A percentile compares a stretch with the other conserved stretches of the same genome.
These are phyloP conservation scores for Kodamaea arcana DNA, from an alignment of 1,139 yeast species.

Conservation along the genomic window DNA sequence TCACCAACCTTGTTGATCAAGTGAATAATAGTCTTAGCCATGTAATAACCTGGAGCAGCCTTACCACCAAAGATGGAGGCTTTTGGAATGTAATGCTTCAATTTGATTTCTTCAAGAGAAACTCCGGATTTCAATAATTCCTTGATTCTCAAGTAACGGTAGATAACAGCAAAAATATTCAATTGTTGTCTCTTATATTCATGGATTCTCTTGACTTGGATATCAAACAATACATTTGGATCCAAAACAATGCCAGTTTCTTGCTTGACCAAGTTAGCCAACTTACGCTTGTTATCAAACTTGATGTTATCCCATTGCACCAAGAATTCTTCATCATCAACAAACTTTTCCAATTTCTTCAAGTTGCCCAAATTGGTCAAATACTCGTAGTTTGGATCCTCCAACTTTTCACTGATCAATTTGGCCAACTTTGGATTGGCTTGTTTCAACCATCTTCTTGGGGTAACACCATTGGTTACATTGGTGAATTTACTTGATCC, in stretches of 20 bases:
- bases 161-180: constrained; percentile 84
- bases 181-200: constrained; percentile 95
- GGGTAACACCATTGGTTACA: constrained; percentile 94
- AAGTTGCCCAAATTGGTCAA: constrained; percentile 66
- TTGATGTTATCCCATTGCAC: constrained; percentile 70
- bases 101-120: constrained; percentile 54
- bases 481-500: constrained; percentile 84
- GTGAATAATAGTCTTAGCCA: constrained; percentile 89
- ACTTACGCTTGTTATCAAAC: constrained; percentile 60
- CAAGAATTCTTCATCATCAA: constrained; percentile 68
- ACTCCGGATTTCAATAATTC: constrained; percentile 49
- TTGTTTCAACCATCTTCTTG: constrained; percentile 94
- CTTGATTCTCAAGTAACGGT: constrained; percentile 77
- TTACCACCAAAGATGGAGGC: constrained; percentile 89
- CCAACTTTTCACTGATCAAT: constrained; percentile 67
- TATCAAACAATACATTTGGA: constrained; percentile 75
- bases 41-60: constrained; percentile 95
- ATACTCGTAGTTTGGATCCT: constrained; percentile 59
- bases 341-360: constrained; percentile 62
- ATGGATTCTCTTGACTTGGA: constrained; percentile 93
- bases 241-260: constrained; percentile 69
- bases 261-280: constrained; percentile 66
- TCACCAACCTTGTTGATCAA: constrained; percentile 77
- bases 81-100: constrained; percentile 62
- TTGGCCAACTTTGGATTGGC: constrained; percentile 80